phyloP scores from a whole-genome alignment of 495 filamentous ascomycete species.

The Penicillium chermesinum region DNA sequence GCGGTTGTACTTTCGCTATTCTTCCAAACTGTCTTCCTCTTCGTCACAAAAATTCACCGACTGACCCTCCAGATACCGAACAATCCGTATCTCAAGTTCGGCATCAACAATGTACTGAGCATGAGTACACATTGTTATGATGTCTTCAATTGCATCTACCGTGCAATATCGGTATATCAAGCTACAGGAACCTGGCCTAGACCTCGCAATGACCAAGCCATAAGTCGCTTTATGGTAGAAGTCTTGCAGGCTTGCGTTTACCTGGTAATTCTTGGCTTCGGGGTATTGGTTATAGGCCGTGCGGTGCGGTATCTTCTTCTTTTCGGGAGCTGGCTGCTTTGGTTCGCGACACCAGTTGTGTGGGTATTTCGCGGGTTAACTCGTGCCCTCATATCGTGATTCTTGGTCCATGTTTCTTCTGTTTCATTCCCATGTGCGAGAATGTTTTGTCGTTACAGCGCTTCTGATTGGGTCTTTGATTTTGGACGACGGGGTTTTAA shows the following conservation, averaged over 20 bases:
- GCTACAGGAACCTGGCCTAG: slow-evolving; percentile 34
- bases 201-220: slow-evolving; percentile 23
- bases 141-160: slow-evolving; percentile 26
- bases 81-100: slow-evolving; percentile 25
- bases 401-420: slow-evolving; percentile 4
- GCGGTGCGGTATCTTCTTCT: slow-evolving; percentile 32
- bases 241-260: slow-evolving; percentile 36
- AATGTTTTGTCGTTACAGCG: neutral
- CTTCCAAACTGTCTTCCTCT: slow-evolving; percentile 30
- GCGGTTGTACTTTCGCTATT: slow-evolving; percentile 26
- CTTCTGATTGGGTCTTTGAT: neutral
- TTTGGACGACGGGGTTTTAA: neutral
- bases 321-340: slow-evolving; percentile 38
- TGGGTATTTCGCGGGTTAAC: slow-evolving; percentile 31
- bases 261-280: slow-evolving; percentile 32
- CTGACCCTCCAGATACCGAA: slow-evolving; percentile 19
- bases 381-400: slow-evolving; percentile 19
- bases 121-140: slow-evolving; percentile 38
- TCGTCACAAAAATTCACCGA: slow-evolving; percentile 25
- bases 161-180: slow-evolving; percentile 28
- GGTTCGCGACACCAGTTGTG: slow-evolving; percentile 38
- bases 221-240: slow-evolving; percentile 28
- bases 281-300: slow-evolving; percentile 29
- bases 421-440: neutral
- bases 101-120: slow-evolving; percentile 24